Evolutionary conservation across 371 early-diverging fungal species (phyloP).

Genomic region (Rhizomucor pusillus): DNA sequence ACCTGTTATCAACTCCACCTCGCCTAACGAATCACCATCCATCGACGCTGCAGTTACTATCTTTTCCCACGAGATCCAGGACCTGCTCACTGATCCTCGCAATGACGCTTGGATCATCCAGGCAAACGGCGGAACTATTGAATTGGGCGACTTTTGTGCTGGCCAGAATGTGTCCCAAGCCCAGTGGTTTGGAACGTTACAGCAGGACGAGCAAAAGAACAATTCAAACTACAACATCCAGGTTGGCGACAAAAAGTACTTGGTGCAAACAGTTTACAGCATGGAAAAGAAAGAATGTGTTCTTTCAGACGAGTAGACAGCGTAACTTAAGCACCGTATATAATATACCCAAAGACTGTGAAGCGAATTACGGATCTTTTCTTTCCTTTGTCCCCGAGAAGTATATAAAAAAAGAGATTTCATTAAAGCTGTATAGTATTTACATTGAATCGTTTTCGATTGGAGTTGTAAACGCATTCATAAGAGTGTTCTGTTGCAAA

Average conservation of each 20-base stretch:
- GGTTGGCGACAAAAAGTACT: conserved; percentile 30
- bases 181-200: conserved; percentile 34
- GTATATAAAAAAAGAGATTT: too few species aligned
- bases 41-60: conserved; percentile 52
- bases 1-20: conserved; percentile 18
- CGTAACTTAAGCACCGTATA: too few species aligned
- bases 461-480: too few species aligned
- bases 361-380: too few species aligned
- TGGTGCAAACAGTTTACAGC: conserved; percentile 49
- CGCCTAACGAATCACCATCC: conserved; percentile 45
- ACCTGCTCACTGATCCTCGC: conserved; percentile 49
- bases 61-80: conserved; percentile 55
- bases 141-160: conserved; percentile 52
- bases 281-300: conserved; percentile 34
- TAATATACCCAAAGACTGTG: too few species aligned
- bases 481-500: too few species aligned
- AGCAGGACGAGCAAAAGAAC: conserved; percentile 5
- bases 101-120: conserved; percentile 44
- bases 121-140: conserved; percentile 15
- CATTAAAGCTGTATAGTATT: too few species aligned
- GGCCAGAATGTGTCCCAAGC: conserved; percentile 20
- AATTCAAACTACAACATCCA: conserved; percentile 42
- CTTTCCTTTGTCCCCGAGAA: too few species aligned
- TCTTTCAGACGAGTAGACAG: conserved; percentile 12
- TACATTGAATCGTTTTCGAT: too few species aligned